A percentile compares a stretch with the other conserved stretches of the same genome.
phyloP scores from a whole-genome alignment of 2,329 filamentous ascomycete species.

The Didymellaceae sp. region DNA sequence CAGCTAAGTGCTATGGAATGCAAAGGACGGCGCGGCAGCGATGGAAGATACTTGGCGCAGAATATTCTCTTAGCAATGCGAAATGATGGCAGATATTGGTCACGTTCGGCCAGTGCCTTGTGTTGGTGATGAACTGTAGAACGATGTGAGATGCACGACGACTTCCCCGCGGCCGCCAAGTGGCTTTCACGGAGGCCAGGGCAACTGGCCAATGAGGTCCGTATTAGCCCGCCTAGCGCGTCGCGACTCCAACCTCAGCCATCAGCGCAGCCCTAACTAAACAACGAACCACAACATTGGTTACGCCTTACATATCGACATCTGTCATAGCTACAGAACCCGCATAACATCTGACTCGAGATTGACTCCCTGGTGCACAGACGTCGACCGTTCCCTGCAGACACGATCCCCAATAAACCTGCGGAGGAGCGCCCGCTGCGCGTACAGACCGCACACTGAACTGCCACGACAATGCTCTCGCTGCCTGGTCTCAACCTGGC shows the following conservation, averaged over 20 bases:
- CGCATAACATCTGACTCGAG: too few relatives aligned
- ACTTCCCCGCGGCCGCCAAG: conserved; percentile 18
- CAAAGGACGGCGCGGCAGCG: neutral
- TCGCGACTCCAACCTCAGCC: neutral
- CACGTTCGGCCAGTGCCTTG: neutral
- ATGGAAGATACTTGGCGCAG: neutral
- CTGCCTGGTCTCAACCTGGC: conserved; percentile 56
- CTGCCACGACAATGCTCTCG: conserved; percentile 41
- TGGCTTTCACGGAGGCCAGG: conserved; percentile 24
- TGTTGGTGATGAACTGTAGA: neutral
- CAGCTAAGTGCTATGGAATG: conserved; percentile 2
- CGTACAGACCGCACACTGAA: neutral
- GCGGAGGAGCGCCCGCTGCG: too few relatives aligned
- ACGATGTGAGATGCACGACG: neutral
- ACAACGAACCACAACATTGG: neutral
- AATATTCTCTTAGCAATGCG: neutral
- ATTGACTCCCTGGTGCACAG: too few relatives aligned
- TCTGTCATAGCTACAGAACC: too few relatives aligned
- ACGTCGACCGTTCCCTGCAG: too few relatives aligned
- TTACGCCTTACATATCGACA: too few relatives aligned
- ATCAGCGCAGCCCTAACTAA: too few relatives aligned
- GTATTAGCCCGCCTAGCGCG: conserved; percentile 8
- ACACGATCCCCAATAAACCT: neutral
- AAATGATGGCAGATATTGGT: neutral
- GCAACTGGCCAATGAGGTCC: conserved; percentile 11